Percentiles rank a stretch among this genome's conserved stretches.
Conservation (phyloP, 2,329 filamentous ascomycete species). For the Penicillium brasilianum region DNA sequence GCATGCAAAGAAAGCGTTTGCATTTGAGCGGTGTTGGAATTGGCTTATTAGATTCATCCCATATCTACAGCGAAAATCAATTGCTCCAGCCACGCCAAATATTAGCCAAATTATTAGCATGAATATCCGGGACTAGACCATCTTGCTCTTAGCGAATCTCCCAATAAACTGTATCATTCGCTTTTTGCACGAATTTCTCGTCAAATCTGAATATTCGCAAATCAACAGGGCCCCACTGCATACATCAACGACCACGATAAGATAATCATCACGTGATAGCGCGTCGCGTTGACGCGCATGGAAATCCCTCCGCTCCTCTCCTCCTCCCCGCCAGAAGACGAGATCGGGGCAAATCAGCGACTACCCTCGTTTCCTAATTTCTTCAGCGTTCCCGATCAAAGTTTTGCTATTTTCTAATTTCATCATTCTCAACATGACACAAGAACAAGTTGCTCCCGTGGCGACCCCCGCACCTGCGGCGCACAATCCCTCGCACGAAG, state of each 20-base stretch:
- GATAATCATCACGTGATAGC: conserved; percentile 30
- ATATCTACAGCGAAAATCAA: background rate
- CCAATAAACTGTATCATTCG: conserved; percentile 23
- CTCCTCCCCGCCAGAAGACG: background rate
- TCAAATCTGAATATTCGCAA: too few species aligned
- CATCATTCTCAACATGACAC: conserved; percentile 23
- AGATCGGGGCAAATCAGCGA: background rate
- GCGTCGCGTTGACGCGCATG: conserved; percentile 33
- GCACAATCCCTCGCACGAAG: conserved; percentile 67
- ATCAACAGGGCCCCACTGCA: background rate
- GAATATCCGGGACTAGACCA: background rate
- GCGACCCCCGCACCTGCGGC: conserved; percentile 16
- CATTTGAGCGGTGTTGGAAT: background rate
- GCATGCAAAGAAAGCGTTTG: conserved; percentile 4
- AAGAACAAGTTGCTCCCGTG: conserved; percentile 24
- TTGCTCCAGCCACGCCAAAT: background rate
- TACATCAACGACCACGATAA: background rate
- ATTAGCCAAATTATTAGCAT: background rate
- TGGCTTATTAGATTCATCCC: background rate
- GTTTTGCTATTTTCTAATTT: too few species aligned
- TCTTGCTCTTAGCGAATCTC: conserved; percentile 14
- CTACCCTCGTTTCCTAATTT: background rate
- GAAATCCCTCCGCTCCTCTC: background rate
- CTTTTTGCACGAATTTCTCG: too few species aligned
- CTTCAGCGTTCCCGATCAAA: too few species aligned